Percentiles rank a stretch among this genome's conserved stretches.
phyloP scores from a whole-genome alignment of 306 rosid genomes.

The Corylus heterophylla region DNA sequence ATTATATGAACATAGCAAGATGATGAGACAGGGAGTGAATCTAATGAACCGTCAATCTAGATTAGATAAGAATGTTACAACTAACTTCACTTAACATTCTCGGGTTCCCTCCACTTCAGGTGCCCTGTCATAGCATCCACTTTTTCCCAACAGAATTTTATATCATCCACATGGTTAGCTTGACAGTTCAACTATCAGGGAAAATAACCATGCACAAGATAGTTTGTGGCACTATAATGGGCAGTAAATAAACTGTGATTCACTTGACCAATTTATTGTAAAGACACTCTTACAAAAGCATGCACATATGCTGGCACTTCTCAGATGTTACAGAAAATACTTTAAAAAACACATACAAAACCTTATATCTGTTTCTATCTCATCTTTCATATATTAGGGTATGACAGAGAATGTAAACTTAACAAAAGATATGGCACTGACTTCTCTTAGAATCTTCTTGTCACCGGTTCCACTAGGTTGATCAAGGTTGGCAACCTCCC shows the following conservation, averaged over 20 bases:
- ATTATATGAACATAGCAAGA: not conserved
- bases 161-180: too few relatives aligned
- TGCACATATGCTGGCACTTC: not conserved
- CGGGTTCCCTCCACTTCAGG: not conserved
- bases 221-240: too few relatives aligned
- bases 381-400: conserved; percentile 4
- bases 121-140: not conserved
- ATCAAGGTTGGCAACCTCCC: conserved; percentile 91
- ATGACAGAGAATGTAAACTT: conserved; percentile 11
- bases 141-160: not conserved
- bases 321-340: not conserved
- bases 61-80: not conserved
- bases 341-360: not conserved
- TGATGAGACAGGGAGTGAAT: not conserved
- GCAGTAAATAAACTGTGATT: too few relatives aligned
- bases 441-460: conserved; percentile 91
- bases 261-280: too few relatives aligned
- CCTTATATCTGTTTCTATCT: not conserved
- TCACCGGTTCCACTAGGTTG: conserved; percentile 89
- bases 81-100: not conserved
- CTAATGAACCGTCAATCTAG: not conserved
- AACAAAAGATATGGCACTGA: conserved; percentile 32
- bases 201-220: too few relatives aligned
- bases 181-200: too few relatives aligned
- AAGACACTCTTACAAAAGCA: not conserved